Conservation (phyloP, 2,329 filamentous ascomycete species). For the Venturiaceae sp. region DNA sequence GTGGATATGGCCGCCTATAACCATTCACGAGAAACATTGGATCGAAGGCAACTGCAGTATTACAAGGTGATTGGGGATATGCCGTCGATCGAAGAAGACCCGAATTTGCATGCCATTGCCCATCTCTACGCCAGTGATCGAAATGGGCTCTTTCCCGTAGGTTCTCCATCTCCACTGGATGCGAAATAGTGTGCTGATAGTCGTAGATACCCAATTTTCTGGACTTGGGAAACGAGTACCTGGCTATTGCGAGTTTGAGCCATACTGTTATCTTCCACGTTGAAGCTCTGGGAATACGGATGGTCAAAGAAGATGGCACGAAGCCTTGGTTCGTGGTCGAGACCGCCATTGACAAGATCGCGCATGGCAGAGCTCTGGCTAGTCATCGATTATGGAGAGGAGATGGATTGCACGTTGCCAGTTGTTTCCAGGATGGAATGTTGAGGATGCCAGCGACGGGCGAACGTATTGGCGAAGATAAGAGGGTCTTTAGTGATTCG, state of each 20-base stretch:
- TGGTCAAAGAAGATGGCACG: conserved; percentile 16
- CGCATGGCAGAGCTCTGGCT: conserved; percentile 17
- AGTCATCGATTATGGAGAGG: conserved; percentile 21
- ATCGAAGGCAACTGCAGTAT: conserved; percentile 31
- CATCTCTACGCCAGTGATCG: conserved; percentile 49
- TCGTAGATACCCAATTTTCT: conserved; percentile 12
- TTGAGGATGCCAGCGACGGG: conserved; percentile 15
- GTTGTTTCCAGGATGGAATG: conserved; percentile 22
- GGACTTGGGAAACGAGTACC: conserved; percentile 15
- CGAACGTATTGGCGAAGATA: not conserved
- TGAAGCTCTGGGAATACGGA: conserved; percentile 16
- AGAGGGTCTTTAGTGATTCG: not conserved
- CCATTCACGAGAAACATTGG: conserved; percentile 21
- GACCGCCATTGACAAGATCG: conserved; percentile 16
- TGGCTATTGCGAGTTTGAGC: conserved; percentile 21
- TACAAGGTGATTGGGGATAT: conserved; percentile 34
- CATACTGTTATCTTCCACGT: conserved; percentile 25
- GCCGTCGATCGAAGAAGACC: conserved; percentile 13
- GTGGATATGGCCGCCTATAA: conserved; percentile 44
- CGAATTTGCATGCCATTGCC: conserved; percentile 47
- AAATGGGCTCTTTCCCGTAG: conserved; percentile 22
- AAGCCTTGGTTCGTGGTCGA: conserved; percentile 25
- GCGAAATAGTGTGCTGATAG: not conserved
- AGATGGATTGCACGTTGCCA: conserved; percentile 21
- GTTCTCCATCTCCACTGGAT: not conserved